Evolutionary conservation across 1,284 basidiomycete species (phyloP).

Genomic region (Moniliella sp.): DNA sequence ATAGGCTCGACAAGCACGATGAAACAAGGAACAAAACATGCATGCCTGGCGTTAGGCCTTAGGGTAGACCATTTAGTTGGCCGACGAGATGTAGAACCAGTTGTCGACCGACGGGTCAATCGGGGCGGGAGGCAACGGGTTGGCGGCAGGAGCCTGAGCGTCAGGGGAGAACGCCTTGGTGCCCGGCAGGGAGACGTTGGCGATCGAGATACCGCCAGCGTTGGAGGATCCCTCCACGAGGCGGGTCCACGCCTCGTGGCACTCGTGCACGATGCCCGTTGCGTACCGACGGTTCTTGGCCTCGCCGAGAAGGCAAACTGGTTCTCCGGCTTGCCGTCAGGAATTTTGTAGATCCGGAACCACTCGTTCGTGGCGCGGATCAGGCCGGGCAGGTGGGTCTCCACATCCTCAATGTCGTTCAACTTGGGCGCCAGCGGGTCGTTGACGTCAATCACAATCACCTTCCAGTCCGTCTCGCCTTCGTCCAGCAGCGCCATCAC

Average conservation of each 20-base stretch:
- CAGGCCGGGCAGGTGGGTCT: conserved; percentile 86
- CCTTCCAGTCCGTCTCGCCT: conserved; percentile 31
- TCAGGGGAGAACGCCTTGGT: conserved; percentile 48
- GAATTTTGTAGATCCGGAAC: conserved; percentile 71
- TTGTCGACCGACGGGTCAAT: conserved; percentile 33
- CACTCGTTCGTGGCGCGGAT: conserved; percentile 59
- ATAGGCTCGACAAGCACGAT: too few species aligned
- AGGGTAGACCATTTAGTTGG: too few species aligned
- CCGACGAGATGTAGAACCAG: conserved; percentile 33
- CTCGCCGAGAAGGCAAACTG: conserved; percentile 98
- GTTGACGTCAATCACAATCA: conserved; percentile 66
- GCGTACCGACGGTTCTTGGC: conserved; percentile 96
- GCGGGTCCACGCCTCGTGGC: conserved; percentile 93
- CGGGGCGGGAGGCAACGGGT: conserved; percentile 35
- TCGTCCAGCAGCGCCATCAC: conserved; percentile 68
- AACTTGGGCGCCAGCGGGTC: conserved; percentile 88
- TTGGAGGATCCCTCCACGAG: conserved; percentile 51
- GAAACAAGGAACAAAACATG: too few species aligned
- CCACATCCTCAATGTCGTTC: conserved; percentile 98
- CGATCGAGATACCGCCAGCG: conserved; percentile 17
- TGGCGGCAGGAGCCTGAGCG: conserved; percentile 56
- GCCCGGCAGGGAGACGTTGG: conserved; percentile 47
- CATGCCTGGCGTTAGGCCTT: too few species aligned
- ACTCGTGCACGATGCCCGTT: conserved; percentile 92
- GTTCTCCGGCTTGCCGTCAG: conserved; percentile 96